Base-by-base conservation (phyloP, 164 flowering plant species). In the Taxillus chinensis region DNA sequence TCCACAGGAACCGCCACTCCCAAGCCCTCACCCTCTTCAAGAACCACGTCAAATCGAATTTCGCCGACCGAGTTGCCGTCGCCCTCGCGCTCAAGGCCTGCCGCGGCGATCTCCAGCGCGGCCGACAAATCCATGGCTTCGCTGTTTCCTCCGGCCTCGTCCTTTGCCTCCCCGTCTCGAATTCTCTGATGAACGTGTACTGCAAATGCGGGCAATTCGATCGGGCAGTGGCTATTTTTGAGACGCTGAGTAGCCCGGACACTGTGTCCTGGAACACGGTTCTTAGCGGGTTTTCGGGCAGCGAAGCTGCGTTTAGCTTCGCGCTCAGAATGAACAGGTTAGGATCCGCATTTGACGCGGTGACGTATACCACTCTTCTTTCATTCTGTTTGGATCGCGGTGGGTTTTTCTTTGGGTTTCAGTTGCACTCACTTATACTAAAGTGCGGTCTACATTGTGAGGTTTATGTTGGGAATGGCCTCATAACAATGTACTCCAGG, bases 151-250 rank as follows among this genome's bases (percentile, higher is more conserved):
- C 92, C 43, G 98, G 96, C 60, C 73, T 85, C 7, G 65, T 68
- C 60, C 73, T 72, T 5, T 78, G 59, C 70, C 46, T 79, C 13
- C 57, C 84, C 1, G 95, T 92, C 5, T 77, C 83, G 8, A 92
- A 92, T 75, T 83, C 95, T 9, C 68, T 88, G 69, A 92, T 92
- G 89, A 86, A 80, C 69, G 70, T 90, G 81, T 92, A 90, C 71
- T 76, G 75, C 48, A 85, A 88, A 62, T 68, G 81, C 4, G 82
- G 83, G 17, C 45, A 71, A 41, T 74, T 80, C 13, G 70, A 71
- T 69, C 51, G 7, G 52, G 93, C 93, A 27, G 58, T 80, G 11
- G 10, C 41, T 39, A 75, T 92, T 5, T 90, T 92, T 64, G 68
- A 75, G 63, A 67, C 59, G 13, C 46, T 90, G 70, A 43, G 48